These are phyloP conservation scores for Zygosaccharomyces siamensis DNA, from an alignment of 805 yeast genomes.

Conservation along the genomic window DNA sequence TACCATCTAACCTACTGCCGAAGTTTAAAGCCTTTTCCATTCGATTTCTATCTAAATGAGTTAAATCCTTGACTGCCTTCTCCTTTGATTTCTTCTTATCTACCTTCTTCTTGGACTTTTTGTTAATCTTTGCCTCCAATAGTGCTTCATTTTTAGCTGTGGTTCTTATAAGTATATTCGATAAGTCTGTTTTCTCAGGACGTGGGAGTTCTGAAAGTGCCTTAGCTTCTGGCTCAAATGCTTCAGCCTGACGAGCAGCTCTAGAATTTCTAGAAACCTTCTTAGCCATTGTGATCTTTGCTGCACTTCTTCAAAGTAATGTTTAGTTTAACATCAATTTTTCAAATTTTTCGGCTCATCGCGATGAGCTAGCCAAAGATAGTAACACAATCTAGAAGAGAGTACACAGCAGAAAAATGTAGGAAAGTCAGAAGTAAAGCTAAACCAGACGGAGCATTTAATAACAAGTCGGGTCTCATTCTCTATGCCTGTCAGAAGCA, in stretches of 20 bases:
- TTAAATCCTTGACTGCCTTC: constrained; percentile 3
- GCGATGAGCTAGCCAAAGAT: constrained; percentile 1
- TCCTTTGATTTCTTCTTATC: constrained; percentile 24
- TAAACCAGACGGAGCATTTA: neutral
- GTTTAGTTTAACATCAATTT: neutral
- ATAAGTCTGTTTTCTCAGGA: constrained; percentile 52
- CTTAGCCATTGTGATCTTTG: constrained; percentile 17
- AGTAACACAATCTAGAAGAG: neutral
- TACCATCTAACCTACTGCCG: constrained; percentile 53
- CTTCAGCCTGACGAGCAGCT: constrained; percentile 69
- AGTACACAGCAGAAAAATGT: neutral
- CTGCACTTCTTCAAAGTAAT: neutral
- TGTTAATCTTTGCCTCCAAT: constrained; percentile 51
- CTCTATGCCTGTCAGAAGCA: constrained; percentile 43
- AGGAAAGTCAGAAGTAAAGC: no score
- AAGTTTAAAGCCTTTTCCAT: constrained; percentile 47
- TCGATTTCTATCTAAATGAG: constrained; percentile 35
- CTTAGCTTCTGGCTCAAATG: constrained; percentile 43
- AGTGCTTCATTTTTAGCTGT: constrained; percentile 62
- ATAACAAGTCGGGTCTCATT: constrained; percentile 13
- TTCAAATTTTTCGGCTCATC: constrained; percentile 4
- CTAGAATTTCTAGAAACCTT: constrained; percentile 63
- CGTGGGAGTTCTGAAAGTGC: constrained; percentile 52
- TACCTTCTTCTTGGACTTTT: constrained; percentile 29
- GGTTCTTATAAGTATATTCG: constrained; percentile 62